Conservation (phyloP, 2,329 filamentous ascomycete genomes). For the Raffaelea albimanens region DNA sequence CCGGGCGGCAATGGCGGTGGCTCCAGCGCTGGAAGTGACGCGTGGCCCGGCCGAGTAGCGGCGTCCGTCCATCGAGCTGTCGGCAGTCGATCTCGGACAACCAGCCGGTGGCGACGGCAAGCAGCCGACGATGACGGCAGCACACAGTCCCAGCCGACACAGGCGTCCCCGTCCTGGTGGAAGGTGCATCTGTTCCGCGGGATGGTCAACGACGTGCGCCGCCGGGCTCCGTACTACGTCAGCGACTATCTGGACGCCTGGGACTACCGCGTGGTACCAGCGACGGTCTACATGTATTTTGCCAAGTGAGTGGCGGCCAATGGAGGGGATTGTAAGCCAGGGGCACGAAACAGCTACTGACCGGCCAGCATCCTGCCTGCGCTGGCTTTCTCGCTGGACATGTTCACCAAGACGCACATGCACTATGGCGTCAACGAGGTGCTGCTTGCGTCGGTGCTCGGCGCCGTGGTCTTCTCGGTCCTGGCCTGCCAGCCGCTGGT, state of each 20-base stretch:
- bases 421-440: constrained; percentile 89
- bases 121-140: too few relatives aligned
- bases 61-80: constrained; percentile 1
- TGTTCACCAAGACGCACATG: constrained; percentile 80
- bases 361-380: constrained; percentile 69
- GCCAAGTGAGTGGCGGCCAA: constrained; percentile 56
- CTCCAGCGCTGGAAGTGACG: background rate
- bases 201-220: constrained; percentile 69
- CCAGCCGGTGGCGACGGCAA: too few relatives aligned
- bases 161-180: constrained; percentile 43
- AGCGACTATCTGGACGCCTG: constrained; percentile 82
- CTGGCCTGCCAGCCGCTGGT: constrained; percentile 77
- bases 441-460: constrained; percentile 74
- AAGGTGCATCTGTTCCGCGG: constrained; percentile 65
- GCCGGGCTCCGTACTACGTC: constrained; percentile 65
- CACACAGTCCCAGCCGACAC: background rate
- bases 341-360: background rate
- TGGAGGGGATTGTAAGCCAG: background rate
- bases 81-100: background rate
- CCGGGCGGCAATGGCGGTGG: background rate
- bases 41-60: background rate
- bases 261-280: constrained; percentile 82
- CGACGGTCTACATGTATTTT: constrained; percentile 91
- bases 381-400: constrained; percentile 81
- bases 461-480: constrained; percentile 69